A percentile compares a stretch with the other conserved stretches of the same genome.
phyloP scores from a whole-genome alignment of 202 grass and related monocot genomes.

The Carex arenaria region DNA sequence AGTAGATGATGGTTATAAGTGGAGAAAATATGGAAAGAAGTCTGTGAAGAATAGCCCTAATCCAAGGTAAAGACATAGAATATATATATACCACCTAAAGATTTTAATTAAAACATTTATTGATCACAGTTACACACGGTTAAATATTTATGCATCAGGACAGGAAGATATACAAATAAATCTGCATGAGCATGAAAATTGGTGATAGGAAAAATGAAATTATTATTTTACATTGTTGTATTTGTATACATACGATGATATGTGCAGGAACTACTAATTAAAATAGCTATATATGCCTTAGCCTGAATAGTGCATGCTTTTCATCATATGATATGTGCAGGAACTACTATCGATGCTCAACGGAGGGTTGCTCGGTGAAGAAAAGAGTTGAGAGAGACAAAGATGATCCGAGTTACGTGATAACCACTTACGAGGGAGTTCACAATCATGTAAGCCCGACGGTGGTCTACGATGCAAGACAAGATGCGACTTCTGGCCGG shows the following conservation, averaged over 20 bases:
- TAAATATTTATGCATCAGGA: background rate
- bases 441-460: slow-evolving; percentile 70
- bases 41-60: slow-evolving; percentile 90
- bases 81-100: background rate
- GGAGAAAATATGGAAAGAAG: slow-evolving; percentile 95
- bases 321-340: slow-evolving; percentile 19
- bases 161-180: background rate
- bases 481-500: slow-evolving; percentile 57
- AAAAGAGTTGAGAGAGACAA: slow-evolving; percentile 81
- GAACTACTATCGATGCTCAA: slow-evolving; percentile 93
- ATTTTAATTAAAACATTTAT: background rate
- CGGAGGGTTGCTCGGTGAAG: slow-evolving; percentile 83
- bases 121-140: background rate
- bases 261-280: background rate
- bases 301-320: background rate
- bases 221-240: background rate
- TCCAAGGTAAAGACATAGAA: slow-evolving; percentile 50
- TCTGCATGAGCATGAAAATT: background rate
- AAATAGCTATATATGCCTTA: background rate
- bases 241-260: background rate
- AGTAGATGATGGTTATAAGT: slow-evolving; percentile 86
- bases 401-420: slow-evolving; percentile 60
- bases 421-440: slow-evolving; percentile 79
- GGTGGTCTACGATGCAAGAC: slow-evolving; percentile 51
- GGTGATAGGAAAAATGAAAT: background rate